phyloP scores from a whole-genome alignment of 371 early-diverging fungal species.

The Apophysomyces variabilis region DNA sequence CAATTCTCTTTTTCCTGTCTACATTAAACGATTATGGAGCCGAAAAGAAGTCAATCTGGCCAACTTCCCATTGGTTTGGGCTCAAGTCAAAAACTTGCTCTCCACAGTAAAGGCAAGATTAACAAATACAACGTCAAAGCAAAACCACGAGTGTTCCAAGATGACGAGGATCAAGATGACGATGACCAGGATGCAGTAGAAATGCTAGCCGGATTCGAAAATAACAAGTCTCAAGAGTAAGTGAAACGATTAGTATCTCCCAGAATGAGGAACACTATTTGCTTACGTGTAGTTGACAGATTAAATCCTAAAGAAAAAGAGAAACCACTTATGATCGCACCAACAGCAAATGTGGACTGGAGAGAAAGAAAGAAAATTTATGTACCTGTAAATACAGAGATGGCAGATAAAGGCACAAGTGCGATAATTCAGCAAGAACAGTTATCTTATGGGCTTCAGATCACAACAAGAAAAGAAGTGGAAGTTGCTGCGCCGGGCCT shows the following conservation, averaged over 20 bases:
- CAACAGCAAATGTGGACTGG: slow-evolving; percentile 56
- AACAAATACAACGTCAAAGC: neutral
- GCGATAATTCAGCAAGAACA: slow-evolving; percentile 22
- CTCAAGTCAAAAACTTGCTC: neutral
- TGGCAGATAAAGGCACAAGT: slow-evolving; percentile 19
- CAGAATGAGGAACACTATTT: slow-evolving; percentile 3
- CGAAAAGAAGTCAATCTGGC: neutral
- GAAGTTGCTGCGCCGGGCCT: slow-evolving; percentile 14
- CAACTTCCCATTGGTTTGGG: neutral
- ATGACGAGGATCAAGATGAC: slow-evolving; percentile 46
- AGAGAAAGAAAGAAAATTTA: slow-evolving; percentile 52
- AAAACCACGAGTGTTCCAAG: slow-evolving; percentile 27
- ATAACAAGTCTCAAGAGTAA: slow-evolving; percentile 59
- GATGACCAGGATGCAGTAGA: slow-evolving; percentile 45
- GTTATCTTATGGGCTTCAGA: slow-evolving; percentile 27
- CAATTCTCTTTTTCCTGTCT: no score
- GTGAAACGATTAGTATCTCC: neutral
- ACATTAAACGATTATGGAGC: neutral
- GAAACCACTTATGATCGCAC: slow-evolving; percentile 52
- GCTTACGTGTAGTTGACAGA: slow-evolving; percentile 22
- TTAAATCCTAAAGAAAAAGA: slow-evolving; percentile 42
- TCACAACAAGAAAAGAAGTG: slow-evolving; percentile 13
- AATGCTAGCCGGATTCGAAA: slow-evolving; percentile 56
- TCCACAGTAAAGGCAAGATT: neutral
- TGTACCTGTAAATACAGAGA: slow-evolving; percentile 36